Evolutionary conservation across 768 basidiomycete genomes (phyloP), one percentile per base, ranked within the genome.

Genomic region (Sporobolomyces pararoseus): DNA sequence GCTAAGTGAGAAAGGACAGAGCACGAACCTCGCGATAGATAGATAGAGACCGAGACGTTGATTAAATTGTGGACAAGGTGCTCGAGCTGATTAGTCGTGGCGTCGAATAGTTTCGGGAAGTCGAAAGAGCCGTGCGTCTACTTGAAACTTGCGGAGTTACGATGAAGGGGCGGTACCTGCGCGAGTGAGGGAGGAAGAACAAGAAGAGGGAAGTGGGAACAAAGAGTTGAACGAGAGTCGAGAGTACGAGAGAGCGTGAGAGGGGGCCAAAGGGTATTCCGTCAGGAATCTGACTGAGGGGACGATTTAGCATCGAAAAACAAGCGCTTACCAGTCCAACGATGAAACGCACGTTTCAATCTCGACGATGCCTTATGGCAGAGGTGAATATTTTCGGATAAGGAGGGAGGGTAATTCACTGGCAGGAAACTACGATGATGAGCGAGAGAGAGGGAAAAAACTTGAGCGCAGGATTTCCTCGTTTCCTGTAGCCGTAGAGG

Each of bases 341-440:
- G 58, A 60, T 47, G 58, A 17, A 46, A 44, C n/a, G 58, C 58
- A 60, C 42, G 58, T 61, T 61, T 61, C 46, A 61, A 49, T 61
- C 59, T 61, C 46, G 59, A 61, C 59, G 59, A 42, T 49, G n/a
- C 44, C 46, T 61, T 49, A 47, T 61, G 59, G 46, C 59, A 61
- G 58, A n/a, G 31, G 44, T 23, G 31, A 34, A 27, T 23, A 32
- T 2, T 17, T 32, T 46, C 42, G 58, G 29, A 31, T 25, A 31
- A 34, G n/a, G 55, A 25, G 35, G 58, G 44, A 59, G 27, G 55
- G 42, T 59, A 46, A 44, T 59, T 23, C 29, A 27, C 46, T 32
- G 46, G 59, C 44, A 61, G 59, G 59, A 49, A 44, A 7, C 32
- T 12, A 21, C 51, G 12, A 32, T 6, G n/a, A 55, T 35, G 31